phyloP scores from a whole-genome alignment of 2,329 filamentous ascomycete species.

The Nigrograna mackinnonii region DNA sequence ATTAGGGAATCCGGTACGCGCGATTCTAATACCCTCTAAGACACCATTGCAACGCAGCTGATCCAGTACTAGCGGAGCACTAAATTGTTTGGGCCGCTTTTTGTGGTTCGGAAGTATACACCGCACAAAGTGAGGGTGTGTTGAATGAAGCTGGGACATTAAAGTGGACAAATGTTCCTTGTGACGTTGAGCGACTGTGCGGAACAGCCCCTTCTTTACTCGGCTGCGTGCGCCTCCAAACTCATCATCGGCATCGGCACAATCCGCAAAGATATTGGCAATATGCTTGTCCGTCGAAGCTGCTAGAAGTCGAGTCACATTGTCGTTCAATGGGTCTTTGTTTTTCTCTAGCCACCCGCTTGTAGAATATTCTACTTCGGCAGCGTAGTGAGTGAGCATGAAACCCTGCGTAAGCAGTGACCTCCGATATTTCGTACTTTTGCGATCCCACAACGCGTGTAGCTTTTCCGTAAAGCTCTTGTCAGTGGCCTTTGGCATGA shows the following conservation, averaged over 20 bases:
- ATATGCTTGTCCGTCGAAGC: conserved; percentile 82
- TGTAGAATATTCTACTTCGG: conserved; percentile 96
- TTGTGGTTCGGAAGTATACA: conserved; percentile 99
- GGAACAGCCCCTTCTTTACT: conserved; percentile 96
- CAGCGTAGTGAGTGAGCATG: conserved; percentile 94
- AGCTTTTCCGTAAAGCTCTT: conserved; percentile 97
- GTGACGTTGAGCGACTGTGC: conserved; percentile 93
- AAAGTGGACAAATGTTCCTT: conserved; percentile 98
- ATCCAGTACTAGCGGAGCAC: conserved; percentile 88
- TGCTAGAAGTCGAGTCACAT: conserved; percentile 86
- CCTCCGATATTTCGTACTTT: conserved; percentile 88
- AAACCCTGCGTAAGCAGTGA: conserved; percentile 90
- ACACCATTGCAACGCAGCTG: conserved; percentile 99
- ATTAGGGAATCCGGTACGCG: conserved; percentile 95
- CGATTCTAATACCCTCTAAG: conserved; percentile 96
- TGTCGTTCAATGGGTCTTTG: conserved; percentile 97
- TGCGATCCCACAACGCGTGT: conserved; percentile 95
- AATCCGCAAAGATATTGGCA: conserved; percentile 84
- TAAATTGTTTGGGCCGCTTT: conserved; percentile 92
- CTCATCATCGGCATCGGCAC: conserved; percentile 79
- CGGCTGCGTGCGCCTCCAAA: conserved; percentile 69
- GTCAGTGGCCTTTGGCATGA: conserved; percentile 99
- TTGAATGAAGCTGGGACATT: conserved; percentile 92
- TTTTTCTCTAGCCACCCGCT: conserved; percentile 98
- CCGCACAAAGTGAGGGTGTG: conserved; percentile 96